Evolutionary conservation across 75 land plant species (phyloP).

Genomic region (Chamaecyparis obtusa): DNA sequence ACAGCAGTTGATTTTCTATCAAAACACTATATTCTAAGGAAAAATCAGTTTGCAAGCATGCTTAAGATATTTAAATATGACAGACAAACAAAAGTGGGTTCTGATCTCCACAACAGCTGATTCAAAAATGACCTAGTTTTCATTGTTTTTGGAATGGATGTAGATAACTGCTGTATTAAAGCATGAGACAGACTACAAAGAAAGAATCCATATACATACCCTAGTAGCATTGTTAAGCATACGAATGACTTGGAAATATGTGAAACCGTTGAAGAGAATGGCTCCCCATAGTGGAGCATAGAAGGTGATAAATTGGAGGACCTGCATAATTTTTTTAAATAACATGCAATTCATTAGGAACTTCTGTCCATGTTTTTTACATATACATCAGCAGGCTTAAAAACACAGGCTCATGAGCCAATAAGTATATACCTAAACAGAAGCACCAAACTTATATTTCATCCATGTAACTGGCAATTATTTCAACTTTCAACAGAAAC

Average conservation of each 20-base stretch:
- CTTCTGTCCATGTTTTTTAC: background rate
- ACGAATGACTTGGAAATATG: conserved; percentile 92
- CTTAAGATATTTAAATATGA: background rate
- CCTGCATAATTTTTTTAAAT: conserved; percentile 40
- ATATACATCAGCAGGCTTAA: background rate
- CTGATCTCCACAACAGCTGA: background rate
- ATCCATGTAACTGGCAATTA: background rate
- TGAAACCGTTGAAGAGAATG: conserved; percentile 84
- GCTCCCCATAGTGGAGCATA: conserved; percentile 96
- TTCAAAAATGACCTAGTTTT: background rate
- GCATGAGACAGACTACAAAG: background rate
- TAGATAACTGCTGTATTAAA: background rate
- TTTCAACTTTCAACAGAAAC: background rate
- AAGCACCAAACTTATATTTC: background rate
- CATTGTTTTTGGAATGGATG: background rate
- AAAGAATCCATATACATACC: conserved; percentile 36
- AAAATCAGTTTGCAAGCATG: background rate
- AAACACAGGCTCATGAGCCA: background rate
- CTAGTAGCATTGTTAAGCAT: conserved; percentile 92
- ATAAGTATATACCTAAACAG: background rate
- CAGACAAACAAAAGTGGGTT: background rate
- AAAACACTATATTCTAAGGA: background rate
- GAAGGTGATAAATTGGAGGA: conserved; percentile 82
- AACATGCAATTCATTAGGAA: background rate
- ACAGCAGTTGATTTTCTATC: background rate